These are phyloP conservation scores for Thalia dealbata DNA, from an alignment of 176 grass and related monocot genomes.

Conservation along the genomic window DNA sequence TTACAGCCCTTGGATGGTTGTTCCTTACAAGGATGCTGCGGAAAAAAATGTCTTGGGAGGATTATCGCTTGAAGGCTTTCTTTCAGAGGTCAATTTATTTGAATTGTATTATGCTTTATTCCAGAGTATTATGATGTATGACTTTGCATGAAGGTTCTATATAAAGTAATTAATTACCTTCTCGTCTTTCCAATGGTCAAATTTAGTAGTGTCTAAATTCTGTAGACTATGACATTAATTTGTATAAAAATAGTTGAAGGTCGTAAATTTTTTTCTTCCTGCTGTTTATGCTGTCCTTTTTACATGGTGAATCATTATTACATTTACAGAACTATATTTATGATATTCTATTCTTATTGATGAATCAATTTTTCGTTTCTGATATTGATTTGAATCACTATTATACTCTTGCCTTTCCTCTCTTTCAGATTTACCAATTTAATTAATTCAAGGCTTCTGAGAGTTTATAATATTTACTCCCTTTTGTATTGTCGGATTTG, in stretches of 20 bases:
- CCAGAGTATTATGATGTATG: background rate
- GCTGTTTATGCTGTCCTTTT: too few species aligned
- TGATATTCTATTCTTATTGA: too few species aligned
- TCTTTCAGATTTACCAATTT: background rate
- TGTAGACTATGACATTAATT: too few species aligned
- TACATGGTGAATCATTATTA: too few species aligned
- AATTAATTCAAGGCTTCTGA: background rate
- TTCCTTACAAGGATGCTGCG: slow-evolving; percentile 66
- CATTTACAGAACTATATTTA: too few species aligned
- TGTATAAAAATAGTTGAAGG: too few species aligned
- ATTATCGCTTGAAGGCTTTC: slow-evolving; percentile 85
- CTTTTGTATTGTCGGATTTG: background rate
- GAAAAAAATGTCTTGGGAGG: slow-evolving; percentile 92
- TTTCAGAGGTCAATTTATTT: slow-evolving; percentile 54
- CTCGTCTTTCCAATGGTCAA: too few species aligned
- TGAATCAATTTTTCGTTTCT: too few species aligned
- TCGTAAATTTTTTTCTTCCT: too few species aligned
- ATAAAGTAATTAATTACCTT: background rate
- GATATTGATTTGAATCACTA: too few species aligned
- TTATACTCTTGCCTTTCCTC: too few species aligned
- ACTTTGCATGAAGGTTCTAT: background rate
- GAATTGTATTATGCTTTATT: background rate
- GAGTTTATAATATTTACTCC: background rate
- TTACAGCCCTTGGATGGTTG: slow-evolving; percentile 67
- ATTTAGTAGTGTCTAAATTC: too few species aligned